phyloP scores from a whole-genome alignment of 352 stramenopile genomes.

The Pythium sukuiense region DNA sequence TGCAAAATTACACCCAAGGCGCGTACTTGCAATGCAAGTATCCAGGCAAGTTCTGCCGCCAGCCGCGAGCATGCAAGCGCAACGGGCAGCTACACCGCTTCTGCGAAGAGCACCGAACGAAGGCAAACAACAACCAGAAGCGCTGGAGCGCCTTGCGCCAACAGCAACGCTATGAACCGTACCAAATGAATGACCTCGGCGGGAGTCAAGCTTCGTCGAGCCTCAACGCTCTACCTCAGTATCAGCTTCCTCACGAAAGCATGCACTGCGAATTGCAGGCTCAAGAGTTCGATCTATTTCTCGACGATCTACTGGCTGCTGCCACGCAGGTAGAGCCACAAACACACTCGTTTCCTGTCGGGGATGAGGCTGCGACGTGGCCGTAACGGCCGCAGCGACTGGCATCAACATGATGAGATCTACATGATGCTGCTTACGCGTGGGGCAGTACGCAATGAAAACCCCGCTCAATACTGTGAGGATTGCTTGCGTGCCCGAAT shows the following conservation, averaged over 20 bases:
- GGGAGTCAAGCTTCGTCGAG: not conserved
- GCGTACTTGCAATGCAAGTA: not conserved
- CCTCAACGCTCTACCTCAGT: not conserved
- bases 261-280: not conserved
- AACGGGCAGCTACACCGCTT: not conserved
- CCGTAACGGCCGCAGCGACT: too few relatives aligned
- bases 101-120: not conserved
- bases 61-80: not conserved
- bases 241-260: too few relatives aligned
- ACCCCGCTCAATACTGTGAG: too few relatives aligned
- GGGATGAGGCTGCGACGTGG: not conserved
- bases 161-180: not conserved
- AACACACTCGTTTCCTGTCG: too few relatives aligned
- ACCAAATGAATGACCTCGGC: not conserved
- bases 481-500: too few relatives aligned
- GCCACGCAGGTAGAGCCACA: too few relatives aligned
- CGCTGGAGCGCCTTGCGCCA: not conserved
- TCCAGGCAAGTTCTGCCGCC: not conserved
- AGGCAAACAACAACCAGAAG: not conserved
- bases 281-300: not conserved
- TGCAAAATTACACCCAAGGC: not conserved
- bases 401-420: too few relatives aligned
- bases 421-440: too few relatives aligned
- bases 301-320: not conserved
- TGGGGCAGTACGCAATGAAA: too few relatives aligned